Evolutionary conservation across 192 early-diverging fungal species (phyloP).

Genomic region (Entrophospora sp.): DNA sequence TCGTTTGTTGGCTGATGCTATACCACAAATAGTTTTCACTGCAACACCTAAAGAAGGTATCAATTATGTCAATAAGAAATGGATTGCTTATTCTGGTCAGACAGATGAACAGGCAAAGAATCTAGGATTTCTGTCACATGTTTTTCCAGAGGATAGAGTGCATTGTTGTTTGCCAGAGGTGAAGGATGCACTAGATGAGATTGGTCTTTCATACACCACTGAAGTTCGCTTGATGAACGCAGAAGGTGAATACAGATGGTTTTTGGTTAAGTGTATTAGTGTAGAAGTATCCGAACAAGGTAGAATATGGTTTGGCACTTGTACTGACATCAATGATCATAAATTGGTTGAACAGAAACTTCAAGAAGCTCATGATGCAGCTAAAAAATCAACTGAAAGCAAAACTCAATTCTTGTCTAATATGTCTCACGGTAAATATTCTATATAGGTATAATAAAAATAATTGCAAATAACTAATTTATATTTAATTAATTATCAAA

Average conservation of each 20-base stretch:
- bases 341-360: conserved; percentile 48
- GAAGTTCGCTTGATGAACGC: conserved; percentile 37
- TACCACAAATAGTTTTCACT: conserved; percentile 53
- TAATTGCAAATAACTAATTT: neutral
- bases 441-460: neutral
- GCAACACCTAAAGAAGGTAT: conserved; percentile 39
- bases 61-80: conserved; percentile 47
- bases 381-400: conserved; percentile 51
- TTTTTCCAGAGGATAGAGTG: conserved; percentile 42
- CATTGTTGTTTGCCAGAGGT: conserved; percentile 38
- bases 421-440: conserved; percentile 45
- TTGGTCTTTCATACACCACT: conserved; percentile 34
- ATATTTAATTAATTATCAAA: neutral
- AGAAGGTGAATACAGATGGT: conserved; percentile 42
- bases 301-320: conserved; percentile 49
- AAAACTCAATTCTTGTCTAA: conserved; percentile 53
- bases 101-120: conserved; percentile 38
- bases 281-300: conserved; percentile 41
- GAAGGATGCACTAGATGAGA: conserved; percentile 22
- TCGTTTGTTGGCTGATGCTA: conserved; percentile 45
- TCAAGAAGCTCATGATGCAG: conserved; percentile 49
- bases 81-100: conserved; percentile 44
- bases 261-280: conserved; percentile 47
- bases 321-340: conserved; percentile 54
- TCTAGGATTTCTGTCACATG: conserved; percentile 47